A percentile compares a stretch with the other conserved stretches of the same genome.
Evolutionary conservation across 306 rosid genomes (phyloP).

Genomic region (Ammopiptanthus mongolicus): DNA sequence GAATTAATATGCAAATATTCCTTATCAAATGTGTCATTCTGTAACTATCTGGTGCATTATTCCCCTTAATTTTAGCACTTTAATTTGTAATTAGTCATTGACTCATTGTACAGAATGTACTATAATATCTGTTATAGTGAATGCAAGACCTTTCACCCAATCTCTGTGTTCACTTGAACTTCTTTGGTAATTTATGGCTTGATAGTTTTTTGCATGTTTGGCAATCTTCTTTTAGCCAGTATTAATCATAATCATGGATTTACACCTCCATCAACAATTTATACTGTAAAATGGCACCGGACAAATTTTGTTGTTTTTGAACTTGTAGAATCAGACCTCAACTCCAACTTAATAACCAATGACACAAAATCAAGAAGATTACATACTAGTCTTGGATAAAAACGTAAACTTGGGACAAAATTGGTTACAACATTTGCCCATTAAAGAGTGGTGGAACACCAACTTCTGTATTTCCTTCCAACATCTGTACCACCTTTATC

Average conservation of each 20-base stretch:
- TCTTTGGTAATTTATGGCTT: not conserved
- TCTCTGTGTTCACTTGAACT: too few relatives aligned
- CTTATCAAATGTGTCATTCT: too few relatives aligned
- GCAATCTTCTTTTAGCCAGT: not conserved
- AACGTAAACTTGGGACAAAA: not conserved
- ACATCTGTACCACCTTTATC: slow-evolving; percentile 23
- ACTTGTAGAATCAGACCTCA: not conserved
- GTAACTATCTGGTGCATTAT: too few relatives aligned
- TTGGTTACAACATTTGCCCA: not conserved
- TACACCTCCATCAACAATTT: not conserved
- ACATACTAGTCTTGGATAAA: not conserved
- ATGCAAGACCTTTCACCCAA: too few relatives aligned
- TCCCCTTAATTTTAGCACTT: too few relatives aligned
- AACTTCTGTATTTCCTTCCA: slow-evolving; percentile 30
- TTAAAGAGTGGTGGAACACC: slow-evolving; percentile 21
- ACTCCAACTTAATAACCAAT: not conserved
- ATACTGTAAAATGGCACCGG: not conserved
- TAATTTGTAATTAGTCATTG: too few relatives aligned
- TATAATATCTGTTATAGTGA: too few relatives aligned
- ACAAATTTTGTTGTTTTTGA: not conserved
- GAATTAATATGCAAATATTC: too few relatives aligned
- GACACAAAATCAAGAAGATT: not conserved
- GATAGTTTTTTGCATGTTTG: too few relatives aligned
- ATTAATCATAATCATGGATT: not conserved
- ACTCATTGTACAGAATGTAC: too few relatives aligned